Evolutionary conservation across 768 basidiomycete species (phyloP), one percentile per base, ranked within the genome.

Genomic region (Tremella yokohamensis): DNA sequence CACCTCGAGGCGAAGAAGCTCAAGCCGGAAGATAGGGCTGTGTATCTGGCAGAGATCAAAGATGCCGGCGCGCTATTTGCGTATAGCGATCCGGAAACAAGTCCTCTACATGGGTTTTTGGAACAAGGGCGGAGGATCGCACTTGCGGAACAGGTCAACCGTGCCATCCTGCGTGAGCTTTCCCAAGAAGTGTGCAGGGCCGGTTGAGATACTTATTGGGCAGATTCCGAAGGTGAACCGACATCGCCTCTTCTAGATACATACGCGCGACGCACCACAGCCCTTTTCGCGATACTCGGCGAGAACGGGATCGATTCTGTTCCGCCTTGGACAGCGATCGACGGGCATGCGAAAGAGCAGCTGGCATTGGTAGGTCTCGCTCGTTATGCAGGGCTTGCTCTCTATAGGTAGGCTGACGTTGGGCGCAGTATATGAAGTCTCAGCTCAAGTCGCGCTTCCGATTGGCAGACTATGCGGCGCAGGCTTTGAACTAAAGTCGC

Each of bases 91-190:
- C 88, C 91, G 0, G 89, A 89, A 67, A 82, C 79, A 38, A 89
- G 89, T 66, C 82, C 87, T 0, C 81, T 91, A 67, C 79, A 83
- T 15, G 84, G 82, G 55, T 97, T 93, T 76, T 76, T 96, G 60
- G 82, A 82, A 38, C 85, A 87, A 73, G 84, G 83, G 52, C 80
- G 92, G 68, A 83, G 92, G 58, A 86, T 88, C 62, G 84, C 83
- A 4, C 83, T 96, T 19, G 91, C 91, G 4, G 87, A 90, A 57
- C 88, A 92, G 77, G 85, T 98, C 40, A 88, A 93, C 63, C 81
- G 83, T 44, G 92, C 91, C 15, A 87, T 96, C 48, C 76, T 96
- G 12, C 79, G 92, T 92, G 66, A 72, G 89, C 81, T 1, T 19
- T 24, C 26, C n/a, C 15, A 12, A 13, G 12, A 52, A 44, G 38